Base-by-base conservation (phyloP, 129 eudicot genomes). In the Oenanthe sinensis region DNA sequence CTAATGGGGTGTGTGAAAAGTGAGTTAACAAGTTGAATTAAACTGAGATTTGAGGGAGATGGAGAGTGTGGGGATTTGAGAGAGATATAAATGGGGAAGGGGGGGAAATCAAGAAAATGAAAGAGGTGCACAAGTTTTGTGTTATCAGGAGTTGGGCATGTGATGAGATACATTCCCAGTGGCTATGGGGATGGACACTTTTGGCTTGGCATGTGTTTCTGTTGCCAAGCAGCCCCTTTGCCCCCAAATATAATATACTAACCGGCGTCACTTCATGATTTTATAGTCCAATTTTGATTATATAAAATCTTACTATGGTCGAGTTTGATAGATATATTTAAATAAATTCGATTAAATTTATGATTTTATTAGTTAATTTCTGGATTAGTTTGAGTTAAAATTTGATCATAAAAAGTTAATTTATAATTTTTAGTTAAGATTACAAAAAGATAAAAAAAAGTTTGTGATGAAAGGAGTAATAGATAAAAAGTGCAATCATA, bases 41-140 rank as follows among this genome's bases (percentile, higher is more conserved):
- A 71, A 42, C 40, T 19, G 15, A 44, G 28, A 17, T 40, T 19
- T 20, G 46, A 24, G 47, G 75, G 76, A 37, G 52, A 14, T 42
- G 52, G 76, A 19, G 76, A 43, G 37, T 72, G n/a, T 72, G 76
- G 76, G 54, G 52, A 72, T 4, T 1, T 1, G 55, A 22, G 76
- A 20, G 44, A 70, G 92, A 93, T 55, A 78, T 52, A 1, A 81
- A 81, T 80, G 54, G 84, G 74, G 83, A 83, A 28, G 43, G 83
- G 75, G 54, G 7, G n/a, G 8, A 17, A 50, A 50, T 50, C 58
- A 50, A 50, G 58, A 50, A 50, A 3, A 49, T 78, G 17, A 78
- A 37, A 8, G 36, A 24, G 68, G 33, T 60, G 33, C 68, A 60
- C 68, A 60, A 60, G 68, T 60, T 9, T 8, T 9, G 2, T n/a